Evolutionary conservation across 257 asterid genomes (phyloP).

Genomic region (Solanum pimpinellifolium): DNA sequence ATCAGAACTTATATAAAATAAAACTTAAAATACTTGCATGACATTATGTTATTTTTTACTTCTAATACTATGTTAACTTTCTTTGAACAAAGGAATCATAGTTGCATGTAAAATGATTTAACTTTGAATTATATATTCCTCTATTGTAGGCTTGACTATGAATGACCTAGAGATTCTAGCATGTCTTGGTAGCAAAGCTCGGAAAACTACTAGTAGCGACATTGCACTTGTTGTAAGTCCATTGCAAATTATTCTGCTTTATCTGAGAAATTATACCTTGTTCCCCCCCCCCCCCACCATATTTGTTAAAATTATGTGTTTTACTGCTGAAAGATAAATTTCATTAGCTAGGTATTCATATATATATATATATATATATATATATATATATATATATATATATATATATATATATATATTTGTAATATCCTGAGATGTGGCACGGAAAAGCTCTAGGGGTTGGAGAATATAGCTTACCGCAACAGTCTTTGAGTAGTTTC

Average conservation of each 20-base stretch:
- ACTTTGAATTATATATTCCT: too few relatives aligned
- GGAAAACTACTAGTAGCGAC: slow-evolving; percentile 36
- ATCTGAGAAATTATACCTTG: background rate
- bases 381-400: background rate
- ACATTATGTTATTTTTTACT: background rate
- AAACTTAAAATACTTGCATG: background rate
- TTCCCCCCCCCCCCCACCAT: background rate
- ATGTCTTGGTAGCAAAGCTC: too few relatives aligned
- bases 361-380: background rate
- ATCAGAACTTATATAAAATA: background rate
- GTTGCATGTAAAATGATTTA: background rate
- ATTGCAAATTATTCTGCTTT: background rate
- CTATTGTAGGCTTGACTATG: too few relatives aligned
- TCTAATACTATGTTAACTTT: background rate
- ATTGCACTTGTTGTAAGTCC: slow-evolving; percentile 82
- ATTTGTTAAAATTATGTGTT: background rate
- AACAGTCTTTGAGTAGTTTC: too few relatives aligned
- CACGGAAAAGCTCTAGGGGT: background rate
- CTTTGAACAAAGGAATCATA: background rate
- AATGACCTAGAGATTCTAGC: too few relatives aligned
- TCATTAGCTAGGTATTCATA: background rate
- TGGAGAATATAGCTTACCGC: background rate
- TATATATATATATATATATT: background rate
- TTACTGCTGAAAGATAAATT: background rate
- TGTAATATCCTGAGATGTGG: background rate